A percentile compares a stretch with the other conserved stretches of the same genome.
These are phyloP conservation scores for Botryotinia calthae DNA, from an alignment of 2,329 filamentous ascomycete genomes.

Conservation along the genomic window DNA sequence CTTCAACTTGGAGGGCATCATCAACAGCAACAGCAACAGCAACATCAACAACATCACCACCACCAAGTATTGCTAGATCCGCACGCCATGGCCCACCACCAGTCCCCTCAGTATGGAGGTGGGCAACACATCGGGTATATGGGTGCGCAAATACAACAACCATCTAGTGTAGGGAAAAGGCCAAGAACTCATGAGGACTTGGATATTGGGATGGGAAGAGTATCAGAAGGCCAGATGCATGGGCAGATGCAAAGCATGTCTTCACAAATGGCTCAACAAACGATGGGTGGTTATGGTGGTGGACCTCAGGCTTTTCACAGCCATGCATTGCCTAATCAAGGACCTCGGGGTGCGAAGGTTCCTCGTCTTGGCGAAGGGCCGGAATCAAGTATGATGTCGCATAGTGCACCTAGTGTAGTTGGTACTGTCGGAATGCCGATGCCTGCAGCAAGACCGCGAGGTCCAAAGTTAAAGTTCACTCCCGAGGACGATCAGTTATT, in stretches of 20 bases:
- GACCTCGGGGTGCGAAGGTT: conserved; percentile 62
- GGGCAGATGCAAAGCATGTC: conserved; percentile 44
- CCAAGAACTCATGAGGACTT: conserved; percentile 53
- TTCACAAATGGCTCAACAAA: conserved; percentile 56
- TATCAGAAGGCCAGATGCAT: conserved; percentile 45
- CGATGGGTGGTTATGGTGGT: conserved; percentile 45
- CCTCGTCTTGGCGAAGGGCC: conserved; percentile 55
- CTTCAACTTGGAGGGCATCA: conserved; percentile 48
- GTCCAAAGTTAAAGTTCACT: conserved; percentile 91
- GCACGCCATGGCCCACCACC: conserved; percentile 52
- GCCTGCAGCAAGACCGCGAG: conserved; percentile 75
- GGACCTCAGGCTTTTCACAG: conserved; percentile 58
- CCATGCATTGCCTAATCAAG: conserved; percentile 74
- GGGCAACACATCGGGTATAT: conserved; percentile 53
- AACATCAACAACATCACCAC: conserved; percentile 48
- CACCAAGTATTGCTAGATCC: conserved; percentile 56
- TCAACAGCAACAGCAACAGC: conserved; percentile 50
- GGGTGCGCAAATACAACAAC: conserved; percentile 37
- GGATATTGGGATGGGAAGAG: conserved; percentile 47
- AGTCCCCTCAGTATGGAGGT: conserved; percentile 46
- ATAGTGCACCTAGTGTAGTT: conserved; percentile 76
- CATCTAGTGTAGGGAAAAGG: conserved; percentile 46
- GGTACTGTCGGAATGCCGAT: conserved; percentile 83
- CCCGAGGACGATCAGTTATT: conserved; percentile 85
- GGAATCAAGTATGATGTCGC: conserved; percentile 45